phyloP scores from a whole-genome alignment of 768 basidiomycete species.

The Hortiboletus flavorubellus region DNA sequence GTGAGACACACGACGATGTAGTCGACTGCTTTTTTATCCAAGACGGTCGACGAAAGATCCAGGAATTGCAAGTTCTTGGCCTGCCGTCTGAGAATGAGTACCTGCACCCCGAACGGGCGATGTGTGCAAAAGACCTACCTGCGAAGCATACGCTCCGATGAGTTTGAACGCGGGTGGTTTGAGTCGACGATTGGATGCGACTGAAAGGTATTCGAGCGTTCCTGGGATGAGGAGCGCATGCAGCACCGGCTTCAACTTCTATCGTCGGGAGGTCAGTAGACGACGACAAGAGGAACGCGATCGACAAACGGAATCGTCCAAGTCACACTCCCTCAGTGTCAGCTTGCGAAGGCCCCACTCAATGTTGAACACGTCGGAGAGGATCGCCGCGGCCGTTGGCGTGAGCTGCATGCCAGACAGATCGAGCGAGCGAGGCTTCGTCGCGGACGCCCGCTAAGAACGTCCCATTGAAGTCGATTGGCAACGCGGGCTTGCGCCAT shows the following conservation, averaged over 20 bases:
- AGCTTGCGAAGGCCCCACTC: slow-evolving; percentile 92
- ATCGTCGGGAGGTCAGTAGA: slow-evolving; percentile 1
- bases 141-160: slow-evolving; percentile 74
- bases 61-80: slow-evolving; percentile 78
- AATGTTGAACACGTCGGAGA: slow-evolving; percentile 88
- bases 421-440: slow-evolving; percentile 68
- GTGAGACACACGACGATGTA: slow-evolving; percentile 70
- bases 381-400: slow-evolving; percentile 63
- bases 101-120: neutral
- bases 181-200: slow-evolving; percentile 83
- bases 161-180: slow-evolving; percentile 74
- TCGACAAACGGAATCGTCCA: slow-evolving; percentile 69
- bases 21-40: slow-evolving; percentile 85
- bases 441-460: slow-evolving; percentile 47
- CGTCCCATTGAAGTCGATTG: neutral
- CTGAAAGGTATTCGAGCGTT: slow-evolving; percentile 74
- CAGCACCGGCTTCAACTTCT: slow-evolving; percentile 86
- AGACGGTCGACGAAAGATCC: slow-evolving; percentile 80
- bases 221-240: slow-evolving; percentile 86
- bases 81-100: slow-evolving; percentile 36
- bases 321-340: slow-evolving; percentile 80
- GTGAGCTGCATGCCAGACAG: slow-evolving; percentile 79
- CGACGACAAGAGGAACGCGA: neutral
- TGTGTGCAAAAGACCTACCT: slow-evolving; percentile 41
- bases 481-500: neutral